These are phyloP conservation scores for Saccharum officinarum DNA, from an alignment of 176 grass and related monocot species.

Conservation along the genomic window DNA sequence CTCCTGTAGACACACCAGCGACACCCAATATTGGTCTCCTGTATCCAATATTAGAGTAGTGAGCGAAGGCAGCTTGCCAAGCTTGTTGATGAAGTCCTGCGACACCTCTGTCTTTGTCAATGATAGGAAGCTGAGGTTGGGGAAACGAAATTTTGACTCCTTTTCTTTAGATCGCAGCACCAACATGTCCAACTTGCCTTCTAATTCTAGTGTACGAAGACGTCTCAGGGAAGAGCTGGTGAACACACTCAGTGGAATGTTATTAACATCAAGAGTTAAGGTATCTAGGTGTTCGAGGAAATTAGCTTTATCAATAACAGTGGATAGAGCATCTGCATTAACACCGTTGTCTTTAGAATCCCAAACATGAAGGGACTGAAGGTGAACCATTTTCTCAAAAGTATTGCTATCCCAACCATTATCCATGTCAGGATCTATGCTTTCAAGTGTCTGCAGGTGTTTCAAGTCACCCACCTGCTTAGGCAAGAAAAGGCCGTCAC, in stretches of 20 bases:
- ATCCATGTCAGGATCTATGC: not conserved
- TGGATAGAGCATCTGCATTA: not conserved
- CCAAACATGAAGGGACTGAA: not conserved
- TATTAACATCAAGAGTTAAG: not conserved
- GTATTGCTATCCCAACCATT: not conserved
- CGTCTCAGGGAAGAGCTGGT: not conserved
- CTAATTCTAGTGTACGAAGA: not conserved
- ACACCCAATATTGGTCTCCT: too few species aligned
- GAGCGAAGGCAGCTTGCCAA: not conserved
- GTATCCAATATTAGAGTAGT: not conserved
- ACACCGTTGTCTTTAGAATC: not conserved
- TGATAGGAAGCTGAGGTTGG: not conserved
- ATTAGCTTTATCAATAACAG: not conserved
- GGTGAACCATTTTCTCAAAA: not conserved
- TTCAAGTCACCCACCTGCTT: not conserved
- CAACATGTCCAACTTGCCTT: not conserved
- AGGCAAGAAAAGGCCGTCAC: not conserved
- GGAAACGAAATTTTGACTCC: not conserved
- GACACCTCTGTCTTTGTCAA: not conserved
- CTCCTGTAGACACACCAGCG: too few species aligned
- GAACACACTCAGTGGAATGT: not conserved
- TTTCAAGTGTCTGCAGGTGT: slow-evolving; percentile 22
- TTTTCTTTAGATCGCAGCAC: not conserved
- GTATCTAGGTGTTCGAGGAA: not conserved
- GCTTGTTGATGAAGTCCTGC: not conserved